These are phyloP conservation scores for Hypoxylon crocopeplum DNA, from an alignment of 495 filamentous ascomycete species.

Conservation along the genomic window DNA sequence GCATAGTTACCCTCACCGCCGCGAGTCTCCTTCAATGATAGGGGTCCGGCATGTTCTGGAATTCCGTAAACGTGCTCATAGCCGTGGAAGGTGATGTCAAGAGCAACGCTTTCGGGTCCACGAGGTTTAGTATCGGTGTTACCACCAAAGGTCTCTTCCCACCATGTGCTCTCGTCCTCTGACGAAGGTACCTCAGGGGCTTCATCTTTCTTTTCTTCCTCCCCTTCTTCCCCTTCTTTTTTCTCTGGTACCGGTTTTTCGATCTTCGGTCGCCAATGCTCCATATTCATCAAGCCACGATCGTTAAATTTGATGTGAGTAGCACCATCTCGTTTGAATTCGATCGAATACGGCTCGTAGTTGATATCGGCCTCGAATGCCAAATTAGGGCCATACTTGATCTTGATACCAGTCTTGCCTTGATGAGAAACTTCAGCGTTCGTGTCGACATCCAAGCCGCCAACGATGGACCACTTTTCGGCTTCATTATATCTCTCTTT, in stretches of 20 bases:
- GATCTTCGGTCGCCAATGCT: constrained; percentile 93
- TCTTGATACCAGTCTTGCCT: constrained; percentile 71
- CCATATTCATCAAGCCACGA: constrained; percentile 84
- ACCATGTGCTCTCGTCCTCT: constrained; percentile 89
- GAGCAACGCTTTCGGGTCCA: constrained; percentile 83
- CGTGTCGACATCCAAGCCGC: constrained; percentile 72
- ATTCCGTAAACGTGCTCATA: constrained; percentile 95
- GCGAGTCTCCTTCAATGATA: constrained; percentile 88
- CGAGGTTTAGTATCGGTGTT: constrained; percentile 92
- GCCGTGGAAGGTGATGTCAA: constrained; percentile 91
- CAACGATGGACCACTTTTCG: constrained; percentile 85
- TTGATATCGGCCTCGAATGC: constrained; percentile 81
- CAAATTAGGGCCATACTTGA: constrained; percentile 79
- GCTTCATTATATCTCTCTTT: constrained; percentile 96
- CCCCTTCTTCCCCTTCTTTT: constrained; percentile 56
- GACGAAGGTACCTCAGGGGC: constrained; percentile 40
- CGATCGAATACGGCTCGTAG: constrained; percentile 80
- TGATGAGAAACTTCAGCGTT: constrained; percentile 64
- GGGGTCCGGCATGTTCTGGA: constrained; percentile 86
- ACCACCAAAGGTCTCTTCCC: constrained; percentile 95
- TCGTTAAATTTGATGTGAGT: constrained; percentile 90
- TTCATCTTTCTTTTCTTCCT: constrained; percentile 53
- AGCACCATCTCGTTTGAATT: constrained; percentile 82
- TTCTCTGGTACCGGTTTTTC: constrained; percentile 66
- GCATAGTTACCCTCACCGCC: constrained; percentile 84